Percentiles rank a stretch among this genome's conserved stretches.
phyloP scores from a whole-genome alignment of 129 eudicot genomes.

The Tagetes erecta region DNA sequence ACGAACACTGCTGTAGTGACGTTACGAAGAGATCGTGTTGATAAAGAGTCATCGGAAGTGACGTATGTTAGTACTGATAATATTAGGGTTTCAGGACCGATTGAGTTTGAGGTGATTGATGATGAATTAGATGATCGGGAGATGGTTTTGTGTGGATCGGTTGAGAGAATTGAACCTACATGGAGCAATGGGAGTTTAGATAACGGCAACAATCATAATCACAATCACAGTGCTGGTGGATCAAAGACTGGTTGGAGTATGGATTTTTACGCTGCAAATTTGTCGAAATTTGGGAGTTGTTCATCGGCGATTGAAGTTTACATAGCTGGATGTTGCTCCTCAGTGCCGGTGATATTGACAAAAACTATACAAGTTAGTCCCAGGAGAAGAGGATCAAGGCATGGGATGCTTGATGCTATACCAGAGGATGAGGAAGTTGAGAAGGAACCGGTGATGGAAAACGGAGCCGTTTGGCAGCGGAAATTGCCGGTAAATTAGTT shows the following conservation, averaged over 20 bases:
- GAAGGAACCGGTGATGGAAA: conserved; percentile 44
- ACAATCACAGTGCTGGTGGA: conserved; percentile 27
- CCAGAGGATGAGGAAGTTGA: conserved; percentile 87
- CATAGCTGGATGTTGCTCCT: conserved; percentile 78
- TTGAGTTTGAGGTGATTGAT: conserved; percentile 77
- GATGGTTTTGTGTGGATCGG: conserved; percentile 71
- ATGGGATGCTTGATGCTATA: conserved; percentile 59
- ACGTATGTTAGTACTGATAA: conserved; percentile 87
- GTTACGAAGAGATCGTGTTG: conserved; percentile 85
- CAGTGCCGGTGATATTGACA: conserved; percentile 76
- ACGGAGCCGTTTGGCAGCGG: conserved; percentile 49
- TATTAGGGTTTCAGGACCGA: conserved; percentile 68
- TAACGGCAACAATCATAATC: conserved; percentile 24
- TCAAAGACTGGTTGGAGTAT: conserved; percentile 68
- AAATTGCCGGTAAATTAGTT: conserved; percentile 50
- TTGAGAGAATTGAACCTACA: conserved; percentile 54
- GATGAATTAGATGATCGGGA: conserved; percentile 46
- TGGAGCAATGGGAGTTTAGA: conserved; percentile 51
- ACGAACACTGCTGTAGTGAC: conserved; percentile 47
- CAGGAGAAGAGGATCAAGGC: conserved; percentile 51
- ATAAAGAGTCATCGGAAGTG: conserved; percentile 67
- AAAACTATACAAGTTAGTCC: conserved; percentile 76
- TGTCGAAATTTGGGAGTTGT: conserved; percentile 51
- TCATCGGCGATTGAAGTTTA: conserved; percentile 81
- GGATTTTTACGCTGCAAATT: conserved; percentile 60